phyloP scores from a whole-genome alignment of 2,329 filamentous ascomycete species.

The Fusarium mangiferae region DNA sequence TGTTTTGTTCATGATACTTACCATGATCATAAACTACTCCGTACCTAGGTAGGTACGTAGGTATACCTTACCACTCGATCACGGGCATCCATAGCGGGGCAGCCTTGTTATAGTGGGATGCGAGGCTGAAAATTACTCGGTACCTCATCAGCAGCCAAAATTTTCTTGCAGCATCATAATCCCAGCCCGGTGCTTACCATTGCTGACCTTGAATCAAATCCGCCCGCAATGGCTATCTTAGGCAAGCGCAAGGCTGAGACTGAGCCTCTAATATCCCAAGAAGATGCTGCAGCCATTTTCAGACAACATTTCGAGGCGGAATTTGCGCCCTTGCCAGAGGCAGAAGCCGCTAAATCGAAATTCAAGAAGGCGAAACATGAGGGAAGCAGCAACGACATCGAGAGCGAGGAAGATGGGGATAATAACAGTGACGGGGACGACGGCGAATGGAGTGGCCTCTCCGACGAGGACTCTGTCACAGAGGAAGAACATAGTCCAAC shows the following conservation, averaged over 20 bases:
- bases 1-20: neutral
- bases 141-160: slow-evolving; percentile 11
- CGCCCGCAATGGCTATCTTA: slow-evolving; percentile 54
- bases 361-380: slow-evolving; percentile 44
- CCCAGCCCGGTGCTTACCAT: neutral
- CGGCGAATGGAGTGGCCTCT: slow-evolving; percentile 45
- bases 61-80: neutral
- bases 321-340: slow-evolving; percentile 75
- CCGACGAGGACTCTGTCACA: slow-evolving; percentile 36
- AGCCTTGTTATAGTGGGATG: slow-evolving; percentile 36
- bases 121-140: slow-evolving; percentile 37
- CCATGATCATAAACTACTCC: neutral
- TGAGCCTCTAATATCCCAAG: slow-evolving; percentile 48
- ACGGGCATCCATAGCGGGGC: slow-evolving; percentile 32
- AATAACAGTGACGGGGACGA: slow-evolving; percentile 37
- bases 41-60: neutral
- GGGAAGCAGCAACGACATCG: slow-evolving; percentile 41
- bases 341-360: slow-evolving; percentile 40
- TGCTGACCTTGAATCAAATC: neutral
- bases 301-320: slow-evolving; percentile 87
- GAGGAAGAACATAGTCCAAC: slow-evolving; percentile 42
- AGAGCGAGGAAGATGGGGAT: slow-evolving; percentile 50
- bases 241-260: slow-evolving; percentile 60
- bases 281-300: slow-evolving; percentile 78
- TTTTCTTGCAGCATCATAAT: slow-evolving; percentile 17